These are phyloP conservation scores for Stephanodiscus minutulus DNA, from an alignment of 108 stramenopile genomes.

Conservation along the genomic window DNA sequence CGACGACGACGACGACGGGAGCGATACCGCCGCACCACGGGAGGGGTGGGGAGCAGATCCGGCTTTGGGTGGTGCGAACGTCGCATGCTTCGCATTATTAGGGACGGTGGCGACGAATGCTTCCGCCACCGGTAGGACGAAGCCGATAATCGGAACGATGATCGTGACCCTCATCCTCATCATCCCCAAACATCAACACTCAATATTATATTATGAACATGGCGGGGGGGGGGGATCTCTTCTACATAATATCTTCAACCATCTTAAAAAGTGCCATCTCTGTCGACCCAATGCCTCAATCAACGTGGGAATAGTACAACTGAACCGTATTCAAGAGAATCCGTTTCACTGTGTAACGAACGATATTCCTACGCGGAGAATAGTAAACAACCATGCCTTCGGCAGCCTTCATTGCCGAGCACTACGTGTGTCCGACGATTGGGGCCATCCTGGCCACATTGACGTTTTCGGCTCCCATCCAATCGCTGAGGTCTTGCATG, in stretches of 20 bases:
- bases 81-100: not conserved
- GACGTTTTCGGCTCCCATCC: conserved; percentile 69
- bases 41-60: not conserved
- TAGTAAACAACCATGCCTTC: conserved; percentile 3
- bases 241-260: no score
- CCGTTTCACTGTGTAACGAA: no score
- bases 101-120: not conserved
- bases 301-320: not conserved
- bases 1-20: no score
- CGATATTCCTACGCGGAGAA: no score
- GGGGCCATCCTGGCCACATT: conserved; percentile 60
- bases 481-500: conserved; percentile 50
- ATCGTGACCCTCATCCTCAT: not conserved
- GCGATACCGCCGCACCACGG: not conserved
- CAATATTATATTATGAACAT: no score
- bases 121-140: not conserved
- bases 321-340: no score
- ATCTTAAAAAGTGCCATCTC: not conserved
- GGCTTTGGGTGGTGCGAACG: not conserved
- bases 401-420: conserved; percentile 9
- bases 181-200: no score
- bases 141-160: not conserved
- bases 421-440: conserved; percentile 30
- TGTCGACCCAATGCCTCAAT: not conserved
- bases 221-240: no score